phyloP scores from a whole-genome alignment of 2,329 filamentous ascomycete species.

The Monilinia vaccinii-corymbosi region DNA sequence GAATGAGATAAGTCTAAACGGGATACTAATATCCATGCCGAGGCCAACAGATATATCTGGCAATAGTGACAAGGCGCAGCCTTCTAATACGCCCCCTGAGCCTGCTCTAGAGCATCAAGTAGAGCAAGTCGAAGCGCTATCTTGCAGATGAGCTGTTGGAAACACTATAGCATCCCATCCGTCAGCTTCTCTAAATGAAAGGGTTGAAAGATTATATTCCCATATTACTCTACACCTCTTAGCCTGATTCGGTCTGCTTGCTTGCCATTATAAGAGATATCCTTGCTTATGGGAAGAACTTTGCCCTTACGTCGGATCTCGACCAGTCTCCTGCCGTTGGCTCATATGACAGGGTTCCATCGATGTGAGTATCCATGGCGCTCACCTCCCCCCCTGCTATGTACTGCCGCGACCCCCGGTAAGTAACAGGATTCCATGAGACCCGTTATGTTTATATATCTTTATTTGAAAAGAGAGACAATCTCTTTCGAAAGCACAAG shows the following conservation, averaged over 20 bases:
- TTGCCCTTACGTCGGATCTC: conserved; percentile 7
- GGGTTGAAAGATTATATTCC: background rate
- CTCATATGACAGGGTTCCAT: conserved; percentile 4
- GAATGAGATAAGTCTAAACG: background rate
- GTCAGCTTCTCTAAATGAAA: conserved; percentile 5
- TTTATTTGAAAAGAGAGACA: conserved; percentile 7
- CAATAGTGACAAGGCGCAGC: background rate
- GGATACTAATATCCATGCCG: background rate
- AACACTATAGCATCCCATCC: background rate
- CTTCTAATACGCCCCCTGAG: background rate
- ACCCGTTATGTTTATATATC: conserved; percentile 7
- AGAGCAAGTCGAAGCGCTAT: background rate
- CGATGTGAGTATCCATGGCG: conserved; percentile 6
- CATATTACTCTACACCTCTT: background rate
- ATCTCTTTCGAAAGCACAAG: conserved; percentile 2
- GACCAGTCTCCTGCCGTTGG: conserved; percentile 10
- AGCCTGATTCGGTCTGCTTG: background rate
- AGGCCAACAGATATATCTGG: background rate
- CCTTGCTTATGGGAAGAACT: background rate
- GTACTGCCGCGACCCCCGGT: conserved; percentile 8
- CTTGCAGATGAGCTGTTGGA: conserved; percentile 1
- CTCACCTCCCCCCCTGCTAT: background rate
- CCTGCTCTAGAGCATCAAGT: background rate
- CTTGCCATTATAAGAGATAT: background rate
- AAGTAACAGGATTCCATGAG: conserved; percentile 2